These are phyloP conservation scores for Carex kokanica DNA, from an alignment of 176 grass and related monocot species.

Conservation along the genomic window DNA sequence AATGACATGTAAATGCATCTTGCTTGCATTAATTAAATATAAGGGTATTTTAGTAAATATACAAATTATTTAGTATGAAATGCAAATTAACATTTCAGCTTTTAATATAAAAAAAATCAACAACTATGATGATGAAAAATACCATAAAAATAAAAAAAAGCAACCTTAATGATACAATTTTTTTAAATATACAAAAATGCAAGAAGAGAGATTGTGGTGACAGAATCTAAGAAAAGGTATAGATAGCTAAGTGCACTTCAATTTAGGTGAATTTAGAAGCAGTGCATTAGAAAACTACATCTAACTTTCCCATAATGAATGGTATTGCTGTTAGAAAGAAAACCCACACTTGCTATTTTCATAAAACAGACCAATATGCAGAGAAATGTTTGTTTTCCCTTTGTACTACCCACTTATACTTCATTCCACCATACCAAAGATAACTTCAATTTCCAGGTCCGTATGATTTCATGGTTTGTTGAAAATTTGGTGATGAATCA, in stretches of 20 bases:
- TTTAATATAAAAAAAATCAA: background rate
- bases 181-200: background rate
- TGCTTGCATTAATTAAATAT: background rate
- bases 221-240: constrained; percentile 7
- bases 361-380: background rate
- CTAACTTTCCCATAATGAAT: background rate
- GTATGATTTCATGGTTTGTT: background rate
- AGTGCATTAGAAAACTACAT: constrained; percentile 15
- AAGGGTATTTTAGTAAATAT: background rate
- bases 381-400: background rate
- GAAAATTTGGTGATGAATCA: no score
- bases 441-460: background rate
- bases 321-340: background rate
- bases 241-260: background rate
- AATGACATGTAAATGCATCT: no score
- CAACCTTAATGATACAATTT: no score
- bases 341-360: background rate
- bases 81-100: no score
- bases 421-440: background rate
- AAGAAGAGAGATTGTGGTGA: constrained; percentile 14
- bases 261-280: constrained; percentile 1
- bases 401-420: background rate
- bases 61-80: no score
- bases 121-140: no score
- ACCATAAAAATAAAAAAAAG: no score